Percentiles rank a stretch among this genome's conserved stretches.
These are phyloP conservation scores for Fusarium bulbicola DNA, from an alignment of 2,329 filamentous ascomycete species.

Conservation along the genomic window DNA sequence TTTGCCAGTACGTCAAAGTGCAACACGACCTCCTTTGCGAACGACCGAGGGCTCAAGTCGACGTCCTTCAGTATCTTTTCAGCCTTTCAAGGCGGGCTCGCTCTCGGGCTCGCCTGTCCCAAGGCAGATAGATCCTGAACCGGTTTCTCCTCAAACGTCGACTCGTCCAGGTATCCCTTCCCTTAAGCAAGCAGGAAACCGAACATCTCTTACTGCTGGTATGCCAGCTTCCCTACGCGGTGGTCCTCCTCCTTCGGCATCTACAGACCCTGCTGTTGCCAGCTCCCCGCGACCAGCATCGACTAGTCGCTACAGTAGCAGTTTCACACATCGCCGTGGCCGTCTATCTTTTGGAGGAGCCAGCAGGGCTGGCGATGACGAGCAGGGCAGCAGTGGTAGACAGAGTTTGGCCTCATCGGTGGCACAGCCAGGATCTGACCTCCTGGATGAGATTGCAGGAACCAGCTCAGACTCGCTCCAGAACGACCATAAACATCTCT, in stretches of 20 bases:
- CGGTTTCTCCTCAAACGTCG: conserved; percentile 65
- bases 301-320: conserved; percentile 90
- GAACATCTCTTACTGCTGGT: conserved; percentile 77
- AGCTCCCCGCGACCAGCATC: conserved; percentile 82
- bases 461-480: conserved; percentile 73
- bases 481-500: conserved; percentile 90
- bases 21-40: conserved; percentile 50
- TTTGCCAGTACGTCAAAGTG: conserved; percentile 56
- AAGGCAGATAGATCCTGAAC: conserved; percentile 60
- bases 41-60: conserved; percentile 67
- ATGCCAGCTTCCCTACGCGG: conserved; percentile 79
- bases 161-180: conserved; percentile 58
- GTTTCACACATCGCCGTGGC: conserved; percentile 85
- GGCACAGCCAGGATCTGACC: conserved; percentile 78
- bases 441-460: conserved; percentile 75
- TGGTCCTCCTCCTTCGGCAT: conserved; percentile 64
- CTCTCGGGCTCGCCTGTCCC: conserved; percentile 85
- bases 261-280: conserved; percentile 72
- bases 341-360: conserved; percentile 80
- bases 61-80: conserved; percentile 87
- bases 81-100: conserved; percentile 95
- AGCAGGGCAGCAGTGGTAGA: conserved; percentile 82
- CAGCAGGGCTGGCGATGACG: conserved; percentile 73
- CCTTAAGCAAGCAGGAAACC: conserved; percentile 68
- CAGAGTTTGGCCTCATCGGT: conserved; percentile 77